Conservation (phyloP, 345 rosid genomes). For the Durio zibethinus region DNA sequence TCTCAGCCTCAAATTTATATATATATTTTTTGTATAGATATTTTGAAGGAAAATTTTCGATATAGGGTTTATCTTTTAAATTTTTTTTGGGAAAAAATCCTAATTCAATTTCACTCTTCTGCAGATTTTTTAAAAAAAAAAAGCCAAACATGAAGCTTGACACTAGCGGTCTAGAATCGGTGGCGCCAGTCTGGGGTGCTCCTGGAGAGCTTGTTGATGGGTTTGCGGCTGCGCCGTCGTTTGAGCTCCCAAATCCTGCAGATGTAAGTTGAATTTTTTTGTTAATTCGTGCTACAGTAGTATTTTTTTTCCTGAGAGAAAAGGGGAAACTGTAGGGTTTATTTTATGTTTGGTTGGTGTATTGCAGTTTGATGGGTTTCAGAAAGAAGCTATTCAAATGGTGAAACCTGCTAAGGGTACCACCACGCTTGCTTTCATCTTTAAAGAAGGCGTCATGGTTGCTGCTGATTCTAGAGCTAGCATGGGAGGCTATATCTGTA, state of each 20-base stretch:
- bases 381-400: constrained; percentile 77
- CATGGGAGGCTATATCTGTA: constrained; percentile 99
- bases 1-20: background rate
- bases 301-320: background rate
- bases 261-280: constrained; percentile 45
- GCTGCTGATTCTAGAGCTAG: constrained; percentile 99
- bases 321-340: background rate
- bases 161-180: constrained; percentile 69
- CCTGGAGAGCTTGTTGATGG: constrained; percentile 40
- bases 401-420: constrained; percentile 97
- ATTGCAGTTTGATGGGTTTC: constrained; percentile 85
- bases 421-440: constrained; percentile 94
- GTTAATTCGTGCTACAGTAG: background rate
- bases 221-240: constrained; percentile 52
- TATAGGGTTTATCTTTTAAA: constrained; percentile 3
- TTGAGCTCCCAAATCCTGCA: constrained; percentile 57
- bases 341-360: constrained; percentile 13
- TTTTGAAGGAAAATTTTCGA: background rate
- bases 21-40: no score
- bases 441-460: constrained; percentile 93
- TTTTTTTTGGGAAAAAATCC: background rate
- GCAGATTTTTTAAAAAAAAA: constrained; percentile 7
- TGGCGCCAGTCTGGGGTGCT: constrained; percentile 38
- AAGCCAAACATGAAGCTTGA: constrained; percentile 67
- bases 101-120: background rate